Conservation (phyloP, 257 asterid genomes). For the Nyctanthes arbortristis region DNA sequence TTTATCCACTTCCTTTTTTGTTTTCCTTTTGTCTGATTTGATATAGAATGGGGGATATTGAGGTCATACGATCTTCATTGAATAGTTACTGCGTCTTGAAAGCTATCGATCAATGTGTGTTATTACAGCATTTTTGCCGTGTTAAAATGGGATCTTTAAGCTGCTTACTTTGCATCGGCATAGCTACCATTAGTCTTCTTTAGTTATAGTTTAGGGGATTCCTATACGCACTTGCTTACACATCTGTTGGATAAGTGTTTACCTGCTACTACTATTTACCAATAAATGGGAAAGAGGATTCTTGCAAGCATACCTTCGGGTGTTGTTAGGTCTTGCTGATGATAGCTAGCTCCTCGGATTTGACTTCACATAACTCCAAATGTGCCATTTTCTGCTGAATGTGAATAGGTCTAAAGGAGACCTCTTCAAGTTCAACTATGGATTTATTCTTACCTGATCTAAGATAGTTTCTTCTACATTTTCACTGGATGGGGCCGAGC, state of each 20-base stretch:
- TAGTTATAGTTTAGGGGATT: not conserved
- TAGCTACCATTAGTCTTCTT: conserved; percentile 19
- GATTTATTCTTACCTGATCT: too few species aligned
- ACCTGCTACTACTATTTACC: not conserved
- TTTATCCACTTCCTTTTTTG: not conserved
- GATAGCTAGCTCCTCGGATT: not conserved
- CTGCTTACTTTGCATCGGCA: conserved; percentile 10
- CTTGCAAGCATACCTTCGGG: not conserved
- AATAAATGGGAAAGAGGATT: not conserved
- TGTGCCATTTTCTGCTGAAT: not conserved
- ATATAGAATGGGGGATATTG: conserved; percentile 14
- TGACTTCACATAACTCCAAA: not conserved
- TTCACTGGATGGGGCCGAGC: too few species aligned
- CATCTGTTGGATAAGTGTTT: not conserved
- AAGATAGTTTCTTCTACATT: too few species aligned
- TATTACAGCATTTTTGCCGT: not conserved
- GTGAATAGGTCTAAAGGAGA: not conserved
- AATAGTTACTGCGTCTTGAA: not conserved
- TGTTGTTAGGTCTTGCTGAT: not conserved
- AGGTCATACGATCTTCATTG: conserved; percentile 21
- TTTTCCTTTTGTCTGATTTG: conserved; percentile 3
- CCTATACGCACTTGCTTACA: not conserved
- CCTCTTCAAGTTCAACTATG: not conserved
- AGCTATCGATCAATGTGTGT: conserved; percentile 6
- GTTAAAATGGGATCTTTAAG: conserved; percentile 11